A percentile compares a stretch with the other conserved stretches of the same genome.
Conservation (phyloP, 2,329 filamentous ascomycete genomes). For the Coniochaeta ligniaria region DNA sequence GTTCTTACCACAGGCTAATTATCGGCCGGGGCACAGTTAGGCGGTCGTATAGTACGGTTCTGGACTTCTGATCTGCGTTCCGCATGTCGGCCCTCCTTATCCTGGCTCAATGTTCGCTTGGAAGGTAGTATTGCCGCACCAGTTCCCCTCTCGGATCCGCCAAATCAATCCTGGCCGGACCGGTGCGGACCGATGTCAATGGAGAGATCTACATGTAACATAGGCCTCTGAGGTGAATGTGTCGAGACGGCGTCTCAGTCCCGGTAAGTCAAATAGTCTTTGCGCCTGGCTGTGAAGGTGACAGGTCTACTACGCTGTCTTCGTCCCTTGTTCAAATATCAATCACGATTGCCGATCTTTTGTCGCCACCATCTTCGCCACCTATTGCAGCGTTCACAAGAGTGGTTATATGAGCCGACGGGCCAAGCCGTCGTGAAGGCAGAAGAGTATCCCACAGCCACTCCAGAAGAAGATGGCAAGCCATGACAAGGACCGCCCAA, state of each 20-base stretch:
- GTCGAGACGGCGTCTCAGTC: too few species aligned
- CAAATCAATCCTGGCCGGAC: background rate
- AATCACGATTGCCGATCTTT: slow-evolving; percentile 4
- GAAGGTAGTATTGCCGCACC: background rate
- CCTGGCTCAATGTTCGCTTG: background rate
- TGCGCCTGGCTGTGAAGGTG: too few species aligned
- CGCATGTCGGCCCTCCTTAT: background rate
- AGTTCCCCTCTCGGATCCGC: background rate
- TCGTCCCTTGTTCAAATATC: background rate
- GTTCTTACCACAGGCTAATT: background rate
- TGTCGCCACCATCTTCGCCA: slow-evolving; percentile 7
- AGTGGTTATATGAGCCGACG: background rate
- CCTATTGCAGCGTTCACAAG: slow-evolving; percentile 11
- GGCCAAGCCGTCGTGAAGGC: slow-evolving; percentile 5
- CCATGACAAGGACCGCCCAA: slow-evolving; percentile 4
- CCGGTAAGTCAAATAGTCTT: too few species aligned
- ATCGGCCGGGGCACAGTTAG: background rate
- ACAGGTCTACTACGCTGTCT: background rate
- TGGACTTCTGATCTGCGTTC: background rate
- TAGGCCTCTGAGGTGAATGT: too few species aligned
- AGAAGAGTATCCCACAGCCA: slow-evolving; percentile 1
- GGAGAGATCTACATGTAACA: too few species aligned
- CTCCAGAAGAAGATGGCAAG: background rate
- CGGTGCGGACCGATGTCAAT: too few species aligned
- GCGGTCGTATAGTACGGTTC: background rate